Evolutionary conservation across 1,284 basidiomycete genomes (phyloP), one percentile per base, ranked within the genome.

Genomic region (Marasmius sp.): DNA sequence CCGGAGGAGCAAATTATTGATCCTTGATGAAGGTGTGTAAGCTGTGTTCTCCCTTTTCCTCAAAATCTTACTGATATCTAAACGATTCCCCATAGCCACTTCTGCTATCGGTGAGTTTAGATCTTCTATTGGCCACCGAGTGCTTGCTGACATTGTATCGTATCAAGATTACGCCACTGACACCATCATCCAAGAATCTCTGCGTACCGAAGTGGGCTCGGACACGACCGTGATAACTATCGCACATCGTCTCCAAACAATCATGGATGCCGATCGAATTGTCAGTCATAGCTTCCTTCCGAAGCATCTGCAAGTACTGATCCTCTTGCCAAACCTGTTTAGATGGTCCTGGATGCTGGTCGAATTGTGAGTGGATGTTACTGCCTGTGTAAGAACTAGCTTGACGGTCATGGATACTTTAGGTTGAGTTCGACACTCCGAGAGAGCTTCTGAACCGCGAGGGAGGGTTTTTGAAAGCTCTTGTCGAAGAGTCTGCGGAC

Each of bases 21-120:
- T 87, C 51, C 71, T 88, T 14, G 86, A 87, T 68, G 85, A 88
- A 78, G 84, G 82, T 83, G 27, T 45, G 73, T 64, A n/a, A n/a
- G n/a, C n/a, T 18, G n/a, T 54, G 12, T 11, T 48, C 60, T 56
- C n/a, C n/a, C 27, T 27, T n/a, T 12, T n/a, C 9, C 9, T 20
- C 27, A 18, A 7, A 5, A 50, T 10, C 14, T 7, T n/a, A 16
- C 49, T 53, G 45, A 45, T 20, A 38, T 34, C 36, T 11, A 10
- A 54, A n/a, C 37, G 10, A 34, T 18, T 36, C 22, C 18, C 53
- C 55, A 6, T 36, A 66, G 76, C 76, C 4, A 77, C 75, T 0
- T 76, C 74, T 38, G 72, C 74, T 5, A 74, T 77, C 22, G 75
- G 74, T 73, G 50, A 36, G 66, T 33, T 37, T 61, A 11, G 9